These are phyloP conservation scores for Eucalyptus sp. DNA, from an alignment of 345 rosid species.

Conservation along the genomic window DNA sequence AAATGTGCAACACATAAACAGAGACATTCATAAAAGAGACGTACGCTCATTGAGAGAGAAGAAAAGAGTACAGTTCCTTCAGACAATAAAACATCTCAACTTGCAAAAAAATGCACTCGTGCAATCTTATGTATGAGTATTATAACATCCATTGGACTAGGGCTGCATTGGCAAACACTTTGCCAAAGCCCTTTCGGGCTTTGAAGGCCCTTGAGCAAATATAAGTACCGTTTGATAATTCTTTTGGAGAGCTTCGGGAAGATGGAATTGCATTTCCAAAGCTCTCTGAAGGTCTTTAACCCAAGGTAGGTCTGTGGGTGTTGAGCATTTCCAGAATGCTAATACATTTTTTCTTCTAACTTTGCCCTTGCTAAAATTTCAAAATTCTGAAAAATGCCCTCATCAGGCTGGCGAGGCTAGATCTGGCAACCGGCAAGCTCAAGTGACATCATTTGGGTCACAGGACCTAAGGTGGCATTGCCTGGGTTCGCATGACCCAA, in stretches of 20 bases:
- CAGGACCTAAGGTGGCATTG: background rate
- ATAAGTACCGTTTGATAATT: background rate
- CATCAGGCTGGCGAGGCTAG: background rate
- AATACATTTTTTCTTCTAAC: background rate
- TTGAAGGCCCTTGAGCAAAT: background rate
- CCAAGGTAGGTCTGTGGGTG: background rate
- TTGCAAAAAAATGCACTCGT: background rate
- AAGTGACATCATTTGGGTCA: background rate
- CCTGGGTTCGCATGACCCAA: background rate
- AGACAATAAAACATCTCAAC: background rate
- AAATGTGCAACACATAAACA: background rate
- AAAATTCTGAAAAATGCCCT: background rate
- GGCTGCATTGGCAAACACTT: background rate
- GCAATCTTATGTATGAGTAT: background rate
- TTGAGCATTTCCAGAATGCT: background rate
- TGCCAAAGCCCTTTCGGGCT: background rate
- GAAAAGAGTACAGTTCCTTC: background rate
- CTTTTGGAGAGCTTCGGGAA: background rate
- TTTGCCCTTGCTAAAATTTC: background rate
- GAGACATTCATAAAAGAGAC: background rate
- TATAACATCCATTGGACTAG: background rate
- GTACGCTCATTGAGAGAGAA: background rate
- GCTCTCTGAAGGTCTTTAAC: background rate
- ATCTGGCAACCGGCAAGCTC: background rate
- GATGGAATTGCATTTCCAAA: background rate